These are phyloP conservation scores for Ceratocystis colombiana DNA, from an alignment of 2,329 filamentous ascomycete genomes.

Conservation along the genomic window DNA sequence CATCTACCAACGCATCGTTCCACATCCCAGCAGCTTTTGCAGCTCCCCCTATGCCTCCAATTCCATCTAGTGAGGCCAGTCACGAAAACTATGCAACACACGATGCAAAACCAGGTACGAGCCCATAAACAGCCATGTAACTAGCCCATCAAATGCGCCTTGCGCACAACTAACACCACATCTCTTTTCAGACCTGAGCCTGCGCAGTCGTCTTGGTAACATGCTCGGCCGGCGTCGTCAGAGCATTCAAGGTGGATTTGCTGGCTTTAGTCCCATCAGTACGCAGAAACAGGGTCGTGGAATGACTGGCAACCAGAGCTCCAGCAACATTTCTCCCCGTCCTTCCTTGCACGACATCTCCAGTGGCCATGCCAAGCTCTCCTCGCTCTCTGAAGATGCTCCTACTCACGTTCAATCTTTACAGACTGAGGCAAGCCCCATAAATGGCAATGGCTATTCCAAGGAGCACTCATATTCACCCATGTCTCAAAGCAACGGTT, in stretches of 20 bases:
- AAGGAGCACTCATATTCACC: slow-evolving; percentile 37
- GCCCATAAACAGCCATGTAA: not conserved
- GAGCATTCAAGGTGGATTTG: slow-evolving; percentile 55
- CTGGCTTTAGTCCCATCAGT: slow-evolving; percentile 48
- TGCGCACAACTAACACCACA: not conserved
- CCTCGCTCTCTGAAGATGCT: slow-evolving; percentile 49
- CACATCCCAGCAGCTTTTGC: slow-evolving; percentile 20
- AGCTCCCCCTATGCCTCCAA: slow-evolving; percentile 23
- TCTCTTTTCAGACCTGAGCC: slow-evolving; percentile 17
- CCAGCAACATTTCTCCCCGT: slow-evolving; percentile 44
- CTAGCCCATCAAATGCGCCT: not conserved
- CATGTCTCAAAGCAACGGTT: slow-evolving; percentile 26
- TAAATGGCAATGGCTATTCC: slow-evolving; percentile 30
- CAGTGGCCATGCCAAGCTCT: slow-evolving; percentile 39
- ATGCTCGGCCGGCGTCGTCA: slow-evolving; percentile 57
- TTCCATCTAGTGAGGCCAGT: slow-evolving; percentile 33
- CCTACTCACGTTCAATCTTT: slow-evolving; percentile 23
- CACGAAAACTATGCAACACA: slow-evolving; percentile 36
- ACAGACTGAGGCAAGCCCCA: not conserved
- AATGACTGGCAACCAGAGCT: slow-evolving; percentile 53
- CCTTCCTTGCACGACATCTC: slow-evolving; percentile 49
- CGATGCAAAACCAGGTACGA: slow-evolving; percentile 29
- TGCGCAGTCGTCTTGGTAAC: slow-evolving; percentile 52
- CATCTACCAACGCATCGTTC: slow-evolving; percentile 18
- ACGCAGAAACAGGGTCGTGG: slow-evolving; percentile 47